Evolutionary conservation across 495 filamentous ascomycete genomes (phyloP).

Genomic region (Podospora didyma): DNA sequence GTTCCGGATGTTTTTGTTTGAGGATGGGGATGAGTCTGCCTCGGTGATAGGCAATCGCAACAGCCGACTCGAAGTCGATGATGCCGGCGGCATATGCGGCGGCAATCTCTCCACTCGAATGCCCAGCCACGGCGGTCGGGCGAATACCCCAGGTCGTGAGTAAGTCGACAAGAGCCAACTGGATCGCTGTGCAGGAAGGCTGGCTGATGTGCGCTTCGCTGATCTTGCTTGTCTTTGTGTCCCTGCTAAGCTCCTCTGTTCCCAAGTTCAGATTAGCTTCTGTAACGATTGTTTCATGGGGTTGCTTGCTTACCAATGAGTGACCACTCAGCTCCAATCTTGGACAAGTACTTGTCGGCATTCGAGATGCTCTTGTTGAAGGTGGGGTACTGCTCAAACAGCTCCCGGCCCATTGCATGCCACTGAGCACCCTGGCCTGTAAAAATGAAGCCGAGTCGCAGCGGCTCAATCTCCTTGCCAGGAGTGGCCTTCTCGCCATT

Average conservation of each 20-base stretch:
- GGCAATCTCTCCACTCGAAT: constrained; percentile 61
- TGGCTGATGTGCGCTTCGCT: constrained; percentile 45
- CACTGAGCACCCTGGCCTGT: constrained; percentile 52
- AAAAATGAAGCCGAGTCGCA: constrained; percentile 37
- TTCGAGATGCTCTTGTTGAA: constrained; percentile 29
- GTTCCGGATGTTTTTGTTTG: constrained; percentile 25
- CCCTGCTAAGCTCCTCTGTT: constrained; percentile 22
- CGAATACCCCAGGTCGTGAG: constrained; percentile 48
- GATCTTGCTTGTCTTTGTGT: constrained; percentile 38
- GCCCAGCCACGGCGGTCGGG: constrained; percentile 52
- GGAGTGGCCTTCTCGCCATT: constrained; percentile 32
- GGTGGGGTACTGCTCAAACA: constrained; percentile 37
- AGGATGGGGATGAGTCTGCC: constrained; percentile 32
- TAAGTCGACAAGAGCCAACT: constrained; percentile 51
- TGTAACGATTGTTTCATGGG: not conserved
- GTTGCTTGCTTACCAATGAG: constrained; percentile 15
- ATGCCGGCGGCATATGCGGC: constrained; percentile 45
- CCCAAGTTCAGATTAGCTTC: not conserved
- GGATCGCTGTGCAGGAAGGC: constrained; percentile 45
- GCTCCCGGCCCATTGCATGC: constrained; percentile 51
- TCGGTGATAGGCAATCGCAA: constrained; percentile 49
- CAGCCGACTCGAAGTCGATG: constrained; percentile 45
- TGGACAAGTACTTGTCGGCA: constrained; percentile 25
- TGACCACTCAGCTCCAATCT: constrained; percentile 34
- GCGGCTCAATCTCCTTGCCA: constrained; percentile 33